These are phyloP conservation scores for Verticillium alfalfae DNA, from an alignment of 2,329 filamentous ascomycete genomes.

Conservation along the genomic window DNA sequence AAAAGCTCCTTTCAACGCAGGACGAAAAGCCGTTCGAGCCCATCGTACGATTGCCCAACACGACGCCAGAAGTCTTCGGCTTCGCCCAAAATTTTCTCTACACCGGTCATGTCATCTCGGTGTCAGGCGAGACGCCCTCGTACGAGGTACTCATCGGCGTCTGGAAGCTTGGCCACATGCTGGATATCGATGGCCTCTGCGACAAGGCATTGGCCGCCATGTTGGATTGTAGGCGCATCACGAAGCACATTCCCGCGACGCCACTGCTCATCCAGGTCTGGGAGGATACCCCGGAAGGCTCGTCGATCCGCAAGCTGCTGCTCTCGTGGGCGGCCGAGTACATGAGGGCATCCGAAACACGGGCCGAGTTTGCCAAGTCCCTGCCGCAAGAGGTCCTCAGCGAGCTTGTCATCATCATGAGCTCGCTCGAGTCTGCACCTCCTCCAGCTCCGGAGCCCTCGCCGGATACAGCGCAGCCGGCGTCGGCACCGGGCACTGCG, in stretches of 20 bases:
- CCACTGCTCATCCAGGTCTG: slow-evolving; percentile 56
- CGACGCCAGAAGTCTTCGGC: slow-evolving; percentile 45
- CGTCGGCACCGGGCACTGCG: slow-evolving; percentile 3
- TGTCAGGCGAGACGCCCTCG: slow-evolving; percentile 34
- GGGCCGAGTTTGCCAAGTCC: slow-evolving; percentile 53
- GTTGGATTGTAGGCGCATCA: slow-evolving; percentile 47
- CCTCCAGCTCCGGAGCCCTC: slow-evolving; percentile 22
- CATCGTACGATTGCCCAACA: slow-evolving; percentile 43
- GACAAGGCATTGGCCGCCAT: slow-evolving; percentile 52
- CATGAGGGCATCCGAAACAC: slow-evolving; percentile 50
- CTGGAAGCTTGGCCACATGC: slow-evolving; percentile 50
- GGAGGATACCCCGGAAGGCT: slow-evolving; percentile 57
- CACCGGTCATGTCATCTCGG: slow-evolving; percentile 40
- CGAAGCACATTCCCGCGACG: slow-evolving; percentile 50
- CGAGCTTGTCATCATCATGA: slow-evolving; percentile 59
- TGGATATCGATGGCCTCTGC: slow-evolving; percentile 50
- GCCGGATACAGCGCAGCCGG: slow-evolving; percentile 8
- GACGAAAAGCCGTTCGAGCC: slow-evolving; percentile 38
- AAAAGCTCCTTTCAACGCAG: slow-evolving; percentile 32
- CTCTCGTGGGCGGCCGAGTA: slow-evolving; percentile 60
- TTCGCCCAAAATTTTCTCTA: slow-evolving; percentile 50
- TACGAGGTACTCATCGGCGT: slow-evolving; percentile 50
- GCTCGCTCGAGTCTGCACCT: slow-evolving; percentile 39
- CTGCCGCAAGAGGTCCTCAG: slow-evolving; percentile 58
- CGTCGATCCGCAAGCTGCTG: slow-evolving; percentile 52